phyloP scores from a whole-genome alignment of 148 eudicot species.

The Camellia lanceoleosa region DNA sequence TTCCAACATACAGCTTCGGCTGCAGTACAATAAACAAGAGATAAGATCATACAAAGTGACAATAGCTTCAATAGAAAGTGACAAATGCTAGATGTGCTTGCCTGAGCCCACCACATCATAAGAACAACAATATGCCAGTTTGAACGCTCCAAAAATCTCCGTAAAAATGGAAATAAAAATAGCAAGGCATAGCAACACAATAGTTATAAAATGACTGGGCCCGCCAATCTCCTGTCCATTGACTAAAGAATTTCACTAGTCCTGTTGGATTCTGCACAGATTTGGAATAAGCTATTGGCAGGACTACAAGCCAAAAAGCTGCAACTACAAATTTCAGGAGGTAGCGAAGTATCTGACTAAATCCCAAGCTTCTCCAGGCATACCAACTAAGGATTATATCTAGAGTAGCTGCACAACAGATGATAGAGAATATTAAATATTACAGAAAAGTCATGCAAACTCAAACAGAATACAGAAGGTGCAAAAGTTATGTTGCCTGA shows the following conservation, averaged over 20 bases:
- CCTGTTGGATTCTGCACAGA: conserved; percentile 62
- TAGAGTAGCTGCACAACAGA: conserved; percentile 60
- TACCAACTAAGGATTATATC: conserved; percentile 83
- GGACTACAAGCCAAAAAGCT: conserved; percentile 79
- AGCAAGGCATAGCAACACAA: conserved; percentile 69
- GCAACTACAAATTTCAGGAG: conserved; percentile 76
- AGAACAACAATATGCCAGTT: conserved; percentile 63
- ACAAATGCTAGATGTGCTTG: conserved; percentile 33
- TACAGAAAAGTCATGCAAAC: neutral
- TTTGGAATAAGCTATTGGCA: conserved; percentile 78
- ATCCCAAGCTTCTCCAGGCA: conserved; percentile 95
- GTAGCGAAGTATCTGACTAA: conserved; percentile 79
- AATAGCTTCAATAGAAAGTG: neutral
- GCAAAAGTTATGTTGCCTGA: no score
- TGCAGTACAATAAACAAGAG: conserved; percentile 32
- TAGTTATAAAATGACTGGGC: conserved; percentile 56
- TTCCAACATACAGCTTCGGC: conserved; percentile 94
- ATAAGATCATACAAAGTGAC: neutral
- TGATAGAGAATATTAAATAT: neutral
- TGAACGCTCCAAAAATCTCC: conserved; percentile 78
- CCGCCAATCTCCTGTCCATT: conserved; percentile 59
- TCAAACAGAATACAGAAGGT: neutral
- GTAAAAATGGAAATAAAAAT: conserved; percentile 68
- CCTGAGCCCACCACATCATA: conserved; percentile 99
- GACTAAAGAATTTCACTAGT: conserved; percentile 58